Percentiles rank a stretch among this genome's conserved stretches.
Conservation (phyloP, 495 filamentous ascomycete species). For the Penicillium ochrochloron region DNA sequence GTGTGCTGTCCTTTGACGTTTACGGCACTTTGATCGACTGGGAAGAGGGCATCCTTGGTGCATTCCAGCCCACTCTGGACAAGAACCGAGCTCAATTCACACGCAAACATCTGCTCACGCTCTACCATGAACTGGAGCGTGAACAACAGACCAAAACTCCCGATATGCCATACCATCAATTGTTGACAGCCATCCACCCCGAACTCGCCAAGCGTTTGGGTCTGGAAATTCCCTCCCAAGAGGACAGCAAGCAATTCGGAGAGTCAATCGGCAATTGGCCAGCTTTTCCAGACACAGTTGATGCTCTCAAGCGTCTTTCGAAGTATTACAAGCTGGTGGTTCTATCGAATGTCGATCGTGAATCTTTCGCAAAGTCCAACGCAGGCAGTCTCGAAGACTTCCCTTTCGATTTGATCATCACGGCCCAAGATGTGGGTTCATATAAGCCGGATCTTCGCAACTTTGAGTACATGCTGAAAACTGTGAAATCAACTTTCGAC, state of each 20-base stretch:
- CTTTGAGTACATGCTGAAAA: slow-evolving; percentile 48
- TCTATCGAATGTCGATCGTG: slow-evolving; percentile 72
- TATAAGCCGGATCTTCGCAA: slow-evolving; percentile 74
- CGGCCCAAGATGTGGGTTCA: slow-evolving; percentile 74
- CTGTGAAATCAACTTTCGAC: slow-evolving; percentile 25
- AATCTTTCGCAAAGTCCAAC: slow-evolving; percentile 60
- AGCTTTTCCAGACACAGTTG: background rate
- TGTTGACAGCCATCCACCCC: slow-evolving; percentile 55
- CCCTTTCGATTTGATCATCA: slow-evolving; percentile 70
- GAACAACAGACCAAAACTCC: slow-evolving; percentile 53
- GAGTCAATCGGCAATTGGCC: slow-evolving; percentile 3
- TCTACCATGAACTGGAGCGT: slow-evolving; percentile 1
- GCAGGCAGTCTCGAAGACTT: slow-evolving; percentile 51
- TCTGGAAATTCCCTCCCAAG: background rate
- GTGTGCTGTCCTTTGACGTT: background rate
- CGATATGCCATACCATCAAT: slow-evolving; percentile 54
- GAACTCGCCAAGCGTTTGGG: slow-evolving; percentile 45
- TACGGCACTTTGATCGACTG: slow-evolving; percentile 1
- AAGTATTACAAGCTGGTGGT: slow-evolving; percentile 70
- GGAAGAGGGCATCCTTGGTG: background rate
- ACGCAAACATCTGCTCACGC: background rate
- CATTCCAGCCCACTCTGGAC: background rate
- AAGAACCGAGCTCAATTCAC: background rate
- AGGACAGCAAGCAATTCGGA: background rate
- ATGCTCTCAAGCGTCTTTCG: slow-evolving; percentile 37